Conservation (phyloP, 805 yeast genomes). For the Metschnikowia peoriensis region DNA sequence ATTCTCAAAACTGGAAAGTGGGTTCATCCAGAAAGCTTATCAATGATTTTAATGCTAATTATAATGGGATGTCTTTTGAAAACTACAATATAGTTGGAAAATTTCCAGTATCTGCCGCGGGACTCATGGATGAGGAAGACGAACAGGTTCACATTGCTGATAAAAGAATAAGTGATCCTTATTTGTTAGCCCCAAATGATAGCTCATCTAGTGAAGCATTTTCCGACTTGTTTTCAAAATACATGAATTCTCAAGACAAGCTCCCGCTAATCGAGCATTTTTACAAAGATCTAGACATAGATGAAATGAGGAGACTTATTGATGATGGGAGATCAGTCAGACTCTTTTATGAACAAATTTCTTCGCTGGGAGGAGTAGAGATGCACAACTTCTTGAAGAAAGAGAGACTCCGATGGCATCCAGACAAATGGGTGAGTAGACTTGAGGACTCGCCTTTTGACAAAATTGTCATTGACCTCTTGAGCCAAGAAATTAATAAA, state of each 20-base stretch:
- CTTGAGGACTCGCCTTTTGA: conserved; percentile 23
- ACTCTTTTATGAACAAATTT: conserved; percentile 28
- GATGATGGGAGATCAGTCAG: conserved; percentile 22
- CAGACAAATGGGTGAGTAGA: conserved; percentile 53
- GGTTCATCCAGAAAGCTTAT: conserved; percentile 5
- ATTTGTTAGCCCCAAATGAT: conserved; percentile 13
- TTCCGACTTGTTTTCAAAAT: conserved; percentile 9
- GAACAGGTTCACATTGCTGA: conserved; percentile 36
- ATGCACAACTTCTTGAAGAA: conserved; percentile 30
- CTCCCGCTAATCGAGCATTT: conserved; percentile 16
- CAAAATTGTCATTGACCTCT: conserved; percentile 26
- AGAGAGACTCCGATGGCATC: conserved; percentile 70
- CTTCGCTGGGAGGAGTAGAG: conserved; percentile 10
- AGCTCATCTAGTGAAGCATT: not conserved
- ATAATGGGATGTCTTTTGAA: conserved; percentile 2
- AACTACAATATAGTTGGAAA: conserved; percentile 31
- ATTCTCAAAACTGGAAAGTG: conserved; percentile 4
- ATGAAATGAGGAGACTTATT: conserved; percentile 17
- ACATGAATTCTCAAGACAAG: conserved; percentile 16
- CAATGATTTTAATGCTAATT: conserved; percentile 26
- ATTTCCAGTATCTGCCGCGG: conserved; percentile 30
- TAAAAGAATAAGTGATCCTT: conserved; percentile 36
- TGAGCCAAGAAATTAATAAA: conserved; percentile 32
- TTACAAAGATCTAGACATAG: conserved; percentile 7
- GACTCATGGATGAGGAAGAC: conserved; percentile 34